A percentile compares a stretch with the other conserved stretches of the same genome.
Conservation (phyloP, 129 eudicot genomes). For the Sambucus nigra region DNA sequence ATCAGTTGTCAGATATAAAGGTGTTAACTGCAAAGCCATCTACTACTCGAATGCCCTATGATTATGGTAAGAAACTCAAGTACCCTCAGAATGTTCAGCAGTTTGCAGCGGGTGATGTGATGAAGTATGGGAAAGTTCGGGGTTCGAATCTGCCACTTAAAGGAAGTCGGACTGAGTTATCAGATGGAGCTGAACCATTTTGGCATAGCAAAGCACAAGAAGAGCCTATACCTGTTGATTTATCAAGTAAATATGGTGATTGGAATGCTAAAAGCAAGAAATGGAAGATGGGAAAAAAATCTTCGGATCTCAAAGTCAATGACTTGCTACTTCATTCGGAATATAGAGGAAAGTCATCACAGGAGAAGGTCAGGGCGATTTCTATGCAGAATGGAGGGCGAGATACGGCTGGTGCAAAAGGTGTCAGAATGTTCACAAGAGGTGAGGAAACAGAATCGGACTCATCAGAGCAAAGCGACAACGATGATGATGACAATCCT, state of each 20-base stretch:
- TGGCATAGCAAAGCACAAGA: constrained; percentile 38
- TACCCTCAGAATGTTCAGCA: constrained; percentile 33
- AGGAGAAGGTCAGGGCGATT: constrained; percentile 30
- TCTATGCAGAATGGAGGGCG: constrained; percentile 45
- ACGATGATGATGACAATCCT: constrained; percentile 67
- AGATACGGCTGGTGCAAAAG: constrained; percentile 35
- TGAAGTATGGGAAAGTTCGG: constrained; percentile 32
- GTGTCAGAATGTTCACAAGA: constrained; percentile 30
- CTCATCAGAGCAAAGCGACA: constrained; percentile 66
- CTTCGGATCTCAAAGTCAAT: constrained; percentile 22
- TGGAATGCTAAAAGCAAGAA: constrained; percentile 29
- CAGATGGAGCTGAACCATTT: constrained; percentile 31
- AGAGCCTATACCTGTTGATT: constrained; percentile 26
- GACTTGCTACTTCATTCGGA: constrained; percentile 22
- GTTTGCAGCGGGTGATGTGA: constrained; percentile 33
- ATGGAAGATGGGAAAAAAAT: constrained; percentile 27
- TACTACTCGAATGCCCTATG: constrained; percentile 34
- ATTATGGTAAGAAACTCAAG: constrained; percentile 43
- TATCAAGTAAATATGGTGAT: constrained; percentile 28
- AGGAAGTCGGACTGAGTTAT: constrained; percentile 32
- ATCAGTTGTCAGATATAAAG: constrained; percentile 73
- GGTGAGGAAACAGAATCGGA: constrained; percentile 88
- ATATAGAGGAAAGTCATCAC: constrained; percentile 19
- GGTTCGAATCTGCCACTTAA: constrained; percentile 27
- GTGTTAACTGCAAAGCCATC: constrained; percentile 78